A percentile compares a stretch with the other conserved stretches of the same genome.
These are phyloP conservation scores for Aspergillus puulaauensis DNA, from an alignment of 2,329 filamentous ascomycete species.

Conservation along the genomic window DNA sequence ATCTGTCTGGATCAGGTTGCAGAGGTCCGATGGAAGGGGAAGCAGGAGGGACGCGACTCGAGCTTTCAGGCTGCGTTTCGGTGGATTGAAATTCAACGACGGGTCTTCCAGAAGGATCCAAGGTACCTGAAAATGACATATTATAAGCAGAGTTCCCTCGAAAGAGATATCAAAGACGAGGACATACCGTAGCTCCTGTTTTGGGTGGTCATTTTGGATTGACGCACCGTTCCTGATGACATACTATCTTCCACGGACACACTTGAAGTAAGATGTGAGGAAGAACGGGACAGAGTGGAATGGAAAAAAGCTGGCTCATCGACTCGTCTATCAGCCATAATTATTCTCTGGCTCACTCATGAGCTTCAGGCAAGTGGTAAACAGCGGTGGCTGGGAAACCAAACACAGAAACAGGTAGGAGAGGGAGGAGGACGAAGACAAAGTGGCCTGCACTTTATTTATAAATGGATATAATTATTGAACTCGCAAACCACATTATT, in stretches of 20 bases:
- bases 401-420: slow-evolving; percentile 6
- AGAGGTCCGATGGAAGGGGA: slow-evolving; percentile 45
- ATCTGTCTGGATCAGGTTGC: slow-evolving; percentile 43
- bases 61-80: slow-evolving; percentile 31
- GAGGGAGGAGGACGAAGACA: slow-evolving; percentile 5
- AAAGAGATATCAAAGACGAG: not conserved
- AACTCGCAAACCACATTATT: slow-evolving; percentile 14
- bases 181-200: slow-evolving; percentile 33
- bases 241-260: slow-evolving; percentile 13
- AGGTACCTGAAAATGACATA: slow-evolving; percentile 27
- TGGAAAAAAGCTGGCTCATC: slow-evolving; percentile 10
- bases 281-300: slow-evolving; percentile 7
- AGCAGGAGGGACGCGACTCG: slow-evolving; percentile 37
- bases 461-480: slow-evolving; percentile 10
- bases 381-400: slow-evolving; percentile 10
- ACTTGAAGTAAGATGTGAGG: slow-evolving; percentile 13
- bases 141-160: not conserved
- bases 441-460: slow-evolving; percentile 19
- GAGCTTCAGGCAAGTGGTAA: slow-evolving; percentile 5
- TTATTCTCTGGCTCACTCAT: slow-evolving; percentile 3
- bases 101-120: slow-evolving; percentile 25
- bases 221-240: slow-evolving; percentile 17
- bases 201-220: slow-evolving; percentile 14
- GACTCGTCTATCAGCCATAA: slow-evolving; percentile 19
- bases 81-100: slow-evolving; percentile 24